Conservation (phyloP, 805 yeast species). For the Candida coquimbonensis region DNA sequence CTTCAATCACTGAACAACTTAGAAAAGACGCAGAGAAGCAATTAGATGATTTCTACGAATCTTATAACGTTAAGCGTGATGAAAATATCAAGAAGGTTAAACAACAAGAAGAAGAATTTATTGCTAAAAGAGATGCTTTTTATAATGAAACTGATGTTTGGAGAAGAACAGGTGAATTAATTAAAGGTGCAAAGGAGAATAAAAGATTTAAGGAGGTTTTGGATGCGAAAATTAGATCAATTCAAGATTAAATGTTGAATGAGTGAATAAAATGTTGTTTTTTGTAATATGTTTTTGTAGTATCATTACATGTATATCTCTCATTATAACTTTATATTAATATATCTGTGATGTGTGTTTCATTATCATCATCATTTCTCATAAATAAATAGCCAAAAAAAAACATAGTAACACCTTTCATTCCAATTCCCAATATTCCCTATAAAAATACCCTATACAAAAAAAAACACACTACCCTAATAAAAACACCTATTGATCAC, state of each 20-base stretch:
- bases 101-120: slow-evolving; percentile 62
- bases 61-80: slow-evolving; percentile 79
- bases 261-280: no score
- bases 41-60: slow-evolving; percentile 87
- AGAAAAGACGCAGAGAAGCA: slow-evolving; percentile 72
- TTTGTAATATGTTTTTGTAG: no score
- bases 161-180: slow-evolving; percentile 57
- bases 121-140: slow-evolving; percentile 68
- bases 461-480: not conserved
- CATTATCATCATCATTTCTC: no score
- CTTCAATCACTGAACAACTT: slow-evolving; percentile 55
- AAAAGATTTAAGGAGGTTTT: slow-evolving; percentile 24
- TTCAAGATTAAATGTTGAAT: slow-evolving; percentile 6
- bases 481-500: not conserved
- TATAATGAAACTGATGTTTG: slow-evolving; percentile 77
- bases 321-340: no score
- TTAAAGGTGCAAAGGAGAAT: slow-evolving; percentile 27
- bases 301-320: no score
- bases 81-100: slow-evolving; percentile 54
- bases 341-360: no score
- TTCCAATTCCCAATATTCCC: not conserved
- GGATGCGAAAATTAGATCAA: slow-evolving; percentile 21
- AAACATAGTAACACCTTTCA: no score
- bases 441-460: not conserved
- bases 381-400: no score